A percentile compares a stretch with the other conserved stretches of the same genome.
Conservation (phyloP, 2,329 filamentous ascomycete genomes). For the Botrytis medusae region DNA sequence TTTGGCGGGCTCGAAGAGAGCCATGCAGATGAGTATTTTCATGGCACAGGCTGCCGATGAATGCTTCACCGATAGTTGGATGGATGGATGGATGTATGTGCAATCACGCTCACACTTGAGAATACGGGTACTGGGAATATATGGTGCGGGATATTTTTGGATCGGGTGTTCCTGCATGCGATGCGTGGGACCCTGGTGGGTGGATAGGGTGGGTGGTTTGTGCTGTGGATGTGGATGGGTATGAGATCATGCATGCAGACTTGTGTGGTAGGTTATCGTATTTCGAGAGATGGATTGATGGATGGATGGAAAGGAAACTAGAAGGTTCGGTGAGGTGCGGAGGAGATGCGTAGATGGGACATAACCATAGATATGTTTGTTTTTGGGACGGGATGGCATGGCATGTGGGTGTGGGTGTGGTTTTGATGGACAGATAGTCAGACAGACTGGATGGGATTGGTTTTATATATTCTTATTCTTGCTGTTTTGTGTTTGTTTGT, state of each 20-base stretch:
- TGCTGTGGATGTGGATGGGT: not conserved
- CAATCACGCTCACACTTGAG: too few species aligned
- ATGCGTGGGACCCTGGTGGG: not conserved
- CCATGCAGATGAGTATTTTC: too few species aligned
- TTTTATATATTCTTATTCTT: not conserved
- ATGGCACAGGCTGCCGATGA: not conserved
- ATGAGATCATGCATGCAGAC: not conserved
- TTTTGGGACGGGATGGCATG: not conserved
- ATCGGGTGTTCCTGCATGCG: not conserved
- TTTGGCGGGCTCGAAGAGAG: not conserved
- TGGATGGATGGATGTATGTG: not conserved
- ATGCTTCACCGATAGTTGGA: not conserved
- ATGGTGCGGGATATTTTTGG: not conserved
- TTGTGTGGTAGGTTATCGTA: not conserved
- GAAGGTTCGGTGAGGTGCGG: not conserved
- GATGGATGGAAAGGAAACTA: not conserved
- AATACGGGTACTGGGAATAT: not conserved
- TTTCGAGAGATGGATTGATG: not conserved
- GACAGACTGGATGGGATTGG: not conserved
- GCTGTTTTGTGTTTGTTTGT: not conserved
- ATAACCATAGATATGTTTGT: not conserved
- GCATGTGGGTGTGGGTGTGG: not conserved
- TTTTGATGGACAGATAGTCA: not conserved
- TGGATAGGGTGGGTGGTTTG: not conserved
- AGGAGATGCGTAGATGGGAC: not conserved